Evolutionary conservation across 495 filamentous ascomycete genomes (phyloP), one percentile per base, ranked within the genome.

Genomic region (Filosporella fistucella): DNA sequence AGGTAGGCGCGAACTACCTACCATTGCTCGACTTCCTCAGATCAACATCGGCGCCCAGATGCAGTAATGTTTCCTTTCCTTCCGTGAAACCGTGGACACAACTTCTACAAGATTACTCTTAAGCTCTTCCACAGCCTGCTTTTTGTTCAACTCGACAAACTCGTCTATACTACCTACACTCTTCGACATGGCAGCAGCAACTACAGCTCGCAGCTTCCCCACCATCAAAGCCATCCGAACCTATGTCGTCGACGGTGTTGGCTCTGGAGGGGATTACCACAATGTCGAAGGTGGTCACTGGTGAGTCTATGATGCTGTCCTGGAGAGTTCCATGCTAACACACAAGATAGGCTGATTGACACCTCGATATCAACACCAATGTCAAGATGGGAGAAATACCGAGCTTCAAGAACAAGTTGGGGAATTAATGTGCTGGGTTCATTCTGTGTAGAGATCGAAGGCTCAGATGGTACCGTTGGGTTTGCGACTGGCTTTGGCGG

Each of bases 391-490:
- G 85, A 89, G 49, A 70, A 91, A 55, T 96, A 95, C 66, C 80
- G 89, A 38, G 76, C 82, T 34, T 94, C 89, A 26, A 72, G 90
- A 44, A 95, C 89, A 30, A 91, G 84, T 56, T 96, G 89, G 89
- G 90, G 90, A 21, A 95, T 96, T 74, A 96, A 96, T 55, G 90
- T 95, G 8, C 65, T 96, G 48, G 90, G 90, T 16, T 95, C 89
- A 1, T 94, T 96, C 71, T 91, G 86, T 52, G 78, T 96, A n/a
- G 89, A 95, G 62, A 81, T 95, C 35, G 88, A 91, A 58, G 86
- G 86, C 9, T 85, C 78, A 3, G 87, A 96, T 74, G 89, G 90
- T 25, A 89, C 86, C 16, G 89, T 89, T 53, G 90, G 90, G 11
- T 93, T 95, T 55, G 90, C 90, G 0, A 96, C 90, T 13, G 90